Evolutionary conservation across 1,284 basidiomycete species (phyloP).

Genomic region (Vanrija pseudolonga): DNA sequence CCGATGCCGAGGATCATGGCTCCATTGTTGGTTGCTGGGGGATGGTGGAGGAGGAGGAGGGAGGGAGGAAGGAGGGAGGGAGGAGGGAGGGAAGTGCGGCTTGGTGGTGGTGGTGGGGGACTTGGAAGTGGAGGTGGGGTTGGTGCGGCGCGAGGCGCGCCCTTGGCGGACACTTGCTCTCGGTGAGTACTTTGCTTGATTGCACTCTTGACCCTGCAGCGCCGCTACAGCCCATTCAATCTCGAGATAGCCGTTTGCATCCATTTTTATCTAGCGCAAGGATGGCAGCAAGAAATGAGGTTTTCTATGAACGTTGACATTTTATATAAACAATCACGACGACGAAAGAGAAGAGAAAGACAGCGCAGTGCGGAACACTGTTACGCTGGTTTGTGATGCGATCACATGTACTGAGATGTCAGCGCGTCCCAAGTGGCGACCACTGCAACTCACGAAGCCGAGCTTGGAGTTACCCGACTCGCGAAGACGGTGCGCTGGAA

Average conservation of each 20-base stretch:
- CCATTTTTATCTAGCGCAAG: too few species aligned
- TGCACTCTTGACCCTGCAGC: too few species aligned
- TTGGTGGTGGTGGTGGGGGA: not conserved
- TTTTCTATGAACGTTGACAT: too few species aligned
- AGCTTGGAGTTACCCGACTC: not conserved
- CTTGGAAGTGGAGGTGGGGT: not conserved
- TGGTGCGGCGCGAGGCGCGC: not conserved
- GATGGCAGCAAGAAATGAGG: too few species aligned
- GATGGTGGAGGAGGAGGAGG: not conserved
- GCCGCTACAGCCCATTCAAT: too few species aligned
- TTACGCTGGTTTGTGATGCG: too few species aligned
- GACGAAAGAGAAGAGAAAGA: constrained; percentile 2
- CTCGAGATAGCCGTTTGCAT: too few species aligned
- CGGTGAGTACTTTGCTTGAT: too few species aligned
- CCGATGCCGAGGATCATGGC: constrained; percentile 66
- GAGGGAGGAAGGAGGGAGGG: not conserved
- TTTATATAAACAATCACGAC: too few species aligned
- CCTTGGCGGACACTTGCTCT: too few species aligned
- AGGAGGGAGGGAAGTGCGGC: not conserved
- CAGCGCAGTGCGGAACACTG: too few species aligned
- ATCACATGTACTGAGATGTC: constrained; percentile 4
- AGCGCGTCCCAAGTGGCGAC: not conserved
- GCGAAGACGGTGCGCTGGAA: not conserved
- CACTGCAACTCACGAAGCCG: not conserved
- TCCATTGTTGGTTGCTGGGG: not conserved